Percentiles rank a stretch among this genome's conserved stretches.
Conservation (phyloP, 1,139 yeast genomes). For the Arxiozyma slooffiae region DNA sequence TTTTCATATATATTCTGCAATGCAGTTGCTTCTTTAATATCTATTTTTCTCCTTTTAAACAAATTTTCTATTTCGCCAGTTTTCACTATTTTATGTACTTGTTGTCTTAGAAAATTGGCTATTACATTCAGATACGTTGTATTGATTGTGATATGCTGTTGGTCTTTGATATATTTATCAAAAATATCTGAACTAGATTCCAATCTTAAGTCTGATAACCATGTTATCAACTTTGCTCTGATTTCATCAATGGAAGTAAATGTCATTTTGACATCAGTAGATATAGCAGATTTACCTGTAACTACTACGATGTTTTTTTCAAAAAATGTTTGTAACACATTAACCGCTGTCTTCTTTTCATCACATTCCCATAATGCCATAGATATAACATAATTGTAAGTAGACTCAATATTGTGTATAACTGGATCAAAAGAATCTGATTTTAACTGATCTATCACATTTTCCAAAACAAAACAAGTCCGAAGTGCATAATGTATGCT, state of each 20-base stretch:
- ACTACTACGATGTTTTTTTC: neutral
- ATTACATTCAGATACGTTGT: constrained; percentile 46
- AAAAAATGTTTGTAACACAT: constrained; percentile 7
- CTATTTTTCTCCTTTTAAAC: constrained; percentile 34
- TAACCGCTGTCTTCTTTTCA: constrained; percentile 18
- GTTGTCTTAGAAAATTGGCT: constrained; percentile 70
- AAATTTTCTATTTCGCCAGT: constrained; percentile 39
- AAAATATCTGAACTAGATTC: constrained; percentile 54
- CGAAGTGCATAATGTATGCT: constrained; percentile 22
- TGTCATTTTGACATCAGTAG: neutral
- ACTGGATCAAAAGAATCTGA: neutral
- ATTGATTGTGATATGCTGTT: constrained; percentile 25
- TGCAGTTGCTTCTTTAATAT: constrained; percentile 40
- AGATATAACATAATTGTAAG: constrained; percentile 10
- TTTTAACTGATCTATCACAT: constrained; percentile 1
- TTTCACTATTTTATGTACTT: constrained; percentile 40
- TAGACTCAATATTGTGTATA: neutral
- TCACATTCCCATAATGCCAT: constrained; percentile 18
- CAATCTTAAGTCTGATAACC: constrained; percentile 64
- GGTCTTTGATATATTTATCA: constrained; percentile 44
- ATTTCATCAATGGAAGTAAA: constrained; percentile 31
- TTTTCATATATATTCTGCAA: constrained; percentile 39
- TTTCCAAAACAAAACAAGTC: constrained; percentile 13
- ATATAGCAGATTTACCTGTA: neutral
- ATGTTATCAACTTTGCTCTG: constrained; percentile 49